Conservation (phyloP, 768 basidiomycete species). For the Lyophyllum shimeji region DNA sequence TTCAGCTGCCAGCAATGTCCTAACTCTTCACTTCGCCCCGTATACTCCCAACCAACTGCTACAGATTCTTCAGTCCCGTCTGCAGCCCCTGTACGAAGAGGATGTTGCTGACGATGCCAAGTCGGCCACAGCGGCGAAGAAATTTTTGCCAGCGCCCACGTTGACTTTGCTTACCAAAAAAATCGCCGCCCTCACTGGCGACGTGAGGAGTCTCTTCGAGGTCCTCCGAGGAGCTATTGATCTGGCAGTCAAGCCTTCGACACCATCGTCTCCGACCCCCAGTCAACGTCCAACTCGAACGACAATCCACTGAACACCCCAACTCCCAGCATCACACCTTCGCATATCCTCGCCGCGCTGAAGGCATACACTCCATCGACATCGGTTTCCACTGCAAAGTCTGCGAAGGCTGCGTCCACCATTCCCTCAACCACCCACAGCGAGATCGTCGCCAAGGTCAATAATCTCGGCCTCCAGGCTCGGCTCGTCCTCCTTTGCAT, state of each 20-base stretch:
- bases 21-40: conserved; percentile 78
- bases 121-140: conserved; percentile 34
- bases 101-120: conserved; percentile 24
- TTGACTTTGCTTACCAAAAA: conserved; percentile 77
- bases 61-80: conserved; percentile 63
- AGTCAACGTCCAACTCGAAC: conserved; percentile 13
- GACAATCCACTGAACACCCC: conserved; percentile 35
- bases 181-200: conserved; percentile 78
- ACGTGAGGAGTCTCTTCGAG: conserved; percentile 79
- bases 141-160: conserved; percentile 62
- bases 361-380: conserved; percentile 63
- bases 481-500: conserved; percentile 67
- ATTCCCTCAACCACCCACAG: conserved; percentile 37
- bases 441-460: conserved; percentile 66
- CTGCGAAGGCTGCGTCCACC: conserved; percentile 19
- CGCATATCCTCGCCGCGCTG: conserved; percentile 70
- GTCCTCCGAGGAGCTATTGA: conserved; percentile 81
- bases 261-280: conserved; percentile 13
- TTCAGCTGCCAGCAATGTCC: conserved; percentile 40
- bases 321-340: conserved; percentile 54
- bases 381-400: conserved; percentile 21
- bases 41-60: conserved; percentile 75
- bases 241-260: conserved; percentile 42
- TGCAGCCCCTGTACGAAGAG: conserved; percentile 49
- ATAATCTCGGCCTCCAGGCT: conserved; percentile 70